A percentile compares a stretch with the other conserved stretches of the same genome.
Conservation (phyloP, 139 green algal genomes). For the Chlamydomonas applanata region DNA sequence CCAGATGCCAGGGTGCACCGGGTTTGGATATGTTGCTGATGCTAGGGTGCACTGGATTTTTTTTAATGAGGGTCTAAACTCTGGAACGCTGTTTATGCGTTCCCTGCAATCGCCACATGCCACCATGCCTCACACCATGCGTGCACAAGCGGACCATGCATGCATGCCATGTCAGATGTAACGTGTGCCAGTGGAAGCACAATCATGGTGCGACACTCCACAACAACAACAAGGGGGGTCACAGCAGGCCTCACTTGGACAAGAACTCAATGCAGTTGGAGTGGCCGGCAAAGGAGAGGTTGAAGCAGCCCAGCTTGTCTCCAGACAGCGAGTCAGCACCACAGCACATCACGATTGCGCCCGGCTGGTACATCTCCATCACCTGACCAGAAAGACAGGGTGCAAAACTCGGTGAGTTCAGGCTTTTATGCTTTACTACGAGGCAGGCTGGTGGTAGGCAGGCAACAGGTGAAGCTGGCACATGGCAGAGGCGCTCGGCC, state of each 20-base stretch:
- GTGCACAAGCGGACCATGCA: not conserved
- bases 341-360: constrained; percentile 95
- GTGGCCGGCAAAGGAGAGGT: constrained; percentile 87
- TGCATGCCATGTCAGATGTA: no score
- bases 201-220: no score
- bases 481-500: no score
- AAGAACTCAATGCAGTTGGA: constrained; percentile 95
- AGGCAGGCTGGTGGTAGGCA: not conserved
- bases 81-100: no score
- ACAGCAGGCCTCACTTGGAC: constrained; percentile 53
- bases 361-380: constrained; percentile 96
- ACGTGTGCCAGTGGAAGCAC: no score
- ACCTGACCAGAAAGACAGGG: no score
- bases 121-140: no score
- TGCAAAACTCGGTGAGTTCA: no score
- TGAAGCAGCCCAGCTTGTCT: constrained; percentile 98
- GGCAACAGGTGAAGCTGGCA: not conserved
- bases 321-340: constrained; percentile 93
- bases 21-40: not conserved
- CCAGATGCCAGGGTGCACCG: not conserved
- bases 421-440: not conserved
- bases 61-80: no score
- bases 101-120: no score
- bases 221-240: no score
- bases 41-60: no score